Evolutionary conservation across 176 grass and related monocot genomes (phyloP).

Genomic region (Oryza meyeriana): DNA sequence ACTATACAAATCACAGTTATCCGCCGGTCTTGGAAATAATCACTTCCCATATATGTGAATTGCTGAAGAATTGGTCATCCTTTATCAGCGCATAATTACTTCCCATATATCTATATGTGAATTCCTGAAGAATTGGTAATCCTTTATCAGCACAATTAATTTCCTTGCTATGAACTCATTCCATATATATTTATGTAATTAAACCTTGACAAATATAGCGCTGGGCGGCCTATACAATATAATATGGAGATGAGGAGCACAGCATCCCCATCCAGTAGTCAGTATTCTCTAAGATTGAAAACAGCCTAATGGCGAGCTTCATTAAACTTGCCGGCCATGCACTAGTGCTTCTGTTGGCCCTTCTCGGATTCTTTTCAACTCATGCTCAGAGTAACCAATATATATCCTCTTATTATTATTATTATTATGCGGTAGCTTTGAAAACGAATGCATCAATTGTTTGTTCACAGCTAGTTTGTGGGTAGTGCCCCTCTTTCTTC

Average conservation of each 20-base stretch:
- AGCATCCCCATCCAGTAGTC: too few relatives aligned
- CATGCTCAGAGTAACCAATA: background rate
- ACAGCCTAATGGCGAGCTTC: background rate
- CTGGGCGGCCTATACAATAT: background rate
- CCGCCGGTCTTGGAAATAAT: too few relatives aligned
- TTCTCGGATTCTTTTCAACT: constrained; percentile 7
- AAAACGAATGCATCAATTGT: background rate
- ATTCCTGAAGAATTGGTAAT: background rate
- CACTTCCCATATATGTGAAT: background rate
- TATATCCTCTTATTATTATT: too few relatives aligned
- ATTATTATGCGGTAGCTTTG: background rate
- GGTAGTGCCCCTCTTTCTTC: too few relatives aligned
- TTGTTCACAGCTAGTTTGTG: too few relatives aligned
- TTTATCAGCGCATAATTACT: too few relatives aligned
- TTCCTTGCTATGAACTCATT: background rate
- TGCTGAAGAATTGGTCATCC: background rate
- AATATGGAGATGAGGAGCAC: background rate
- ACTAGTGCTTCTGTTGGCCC: background rate
- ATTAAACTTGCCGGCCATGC: background rate
- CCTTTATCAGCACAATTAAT: too few relatives aligned
- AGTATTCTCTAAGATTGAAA: background rate
- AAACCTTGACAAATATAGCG: background rate
- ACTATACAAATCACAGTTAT: too few relatives aligned
- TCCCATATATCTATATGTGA: background rate
- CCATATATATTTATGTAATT: background rate